These are phyloP conservation scores for Nicotiana sylvestris DNA, from an alignment of 257 asterid genomes.

Conservation along the genomic window DNA sequence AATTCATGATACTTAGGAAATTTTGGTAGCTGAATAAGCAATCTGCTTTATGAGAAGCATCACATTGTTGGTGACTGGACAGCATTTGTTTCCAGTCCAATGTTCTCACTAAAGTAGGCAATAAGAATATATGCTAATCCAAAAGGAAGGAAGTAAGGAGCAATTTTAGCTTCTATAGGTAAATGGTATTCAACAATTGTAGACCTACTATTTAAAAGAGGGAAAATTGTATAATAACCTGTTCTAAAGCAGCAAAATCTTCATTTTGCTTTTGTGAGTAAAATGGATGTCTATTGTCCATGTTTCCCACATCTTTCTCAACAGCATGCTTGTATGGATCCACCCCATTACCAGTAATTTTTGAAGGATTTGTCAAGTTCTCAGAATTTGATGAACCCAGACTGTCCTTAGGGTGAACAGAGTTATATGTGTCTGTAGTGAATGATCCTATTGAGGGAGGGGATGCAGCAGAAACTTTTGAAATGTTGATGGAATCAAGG, in stretches of 20 bases:
- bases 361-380: slow-evolving; percentile 28
- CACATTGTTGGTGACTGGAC: neutral
- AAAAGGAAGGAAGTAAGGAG: neutral
- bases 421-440: slow-evolving; percentile 40
- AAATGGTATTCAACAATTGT: neutral
- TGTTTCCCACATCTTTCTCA: slow-evolving; percentile 29
- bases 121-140: neutral
- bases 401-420: slow-evolving; percentile 52
- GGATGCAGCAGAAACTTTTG: slow-evolving; percentile 53
- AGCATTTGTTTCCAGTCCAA: neutral
- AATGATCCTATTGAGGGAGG: slow-evolving; percentile 34
- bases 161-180: neutral
- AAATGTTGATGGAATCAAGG: slow-evolving; percentile 75
- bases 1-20: neutral
- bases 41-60: neutral
- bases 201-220: neutral
- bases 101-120: neutral
- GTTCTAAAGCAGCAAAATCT: slow-evolving; percentile 90
- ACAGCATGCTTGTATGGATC: slow-evolving; percentile 39
- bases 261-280: slow-evolving; percentile 69
- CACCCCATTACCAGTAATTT: slow-evolving; percentile 40
- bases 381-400: slow-evolving; percentile 47
- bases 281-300: slow-evolving; percentile 35
- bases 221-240: slow-evolving; percentile 44
- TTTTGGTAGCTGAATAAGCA: neutral